These are phyloP conservation scores for Elsinoe arachidis DNA, from an alignment of 2,329 filamentous ascomycete species.

Conservation along the genomic window DNA sequence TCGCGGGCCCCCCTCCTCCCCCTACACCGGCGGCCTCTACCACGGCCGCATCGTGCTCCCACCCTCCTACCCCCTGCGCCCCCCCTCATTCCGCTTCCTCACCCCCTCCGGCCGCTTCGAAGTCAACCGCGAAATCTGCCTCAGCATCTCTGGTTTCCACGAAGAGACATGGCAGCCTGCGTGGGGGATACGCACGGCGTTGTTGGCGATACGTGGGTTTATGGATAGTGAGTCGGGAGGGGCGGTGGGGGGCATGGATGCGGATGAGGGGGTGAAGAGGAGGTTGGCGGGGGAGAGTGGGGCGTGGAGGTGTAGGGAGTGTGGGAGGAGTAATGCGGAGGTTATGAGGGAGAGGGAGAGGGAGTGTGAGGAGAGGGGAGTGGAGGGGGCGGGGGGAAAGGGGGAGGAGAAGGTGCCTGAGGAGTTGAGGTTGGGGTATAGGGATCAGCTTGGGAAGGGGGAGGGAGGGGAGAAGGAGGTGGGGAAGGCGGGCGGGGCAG, in stretches of 20 bases:
- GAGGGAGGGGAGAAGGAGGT: constrained; percentile 18
- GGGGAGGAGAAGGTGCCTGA: constrained; percentile 43
- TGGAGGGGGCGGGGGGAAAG: constrained; percentile 31
- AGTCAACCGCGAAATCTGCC: constrained; percentile 91
- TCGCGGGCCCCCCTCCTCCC: constrained; percentile 73
- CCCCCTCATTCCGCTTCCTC: constrained; percentile 89
- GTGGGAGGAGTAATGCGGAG: constrained; percentile 61
- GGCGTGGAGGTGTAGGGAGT: constrained; percentile 60
- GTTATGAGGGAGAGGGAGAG: constrained; percentile 65
- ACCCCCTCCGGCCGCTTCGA: constrained; percentile 91
- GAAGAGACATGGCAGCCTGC: constrained; percentile 98
- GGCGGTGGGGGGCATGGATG: constrained; percentile 83
- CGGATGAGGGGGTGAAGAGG: constrained; percentile 56
- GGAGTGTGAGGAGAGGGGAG: constrained; percentile 37
- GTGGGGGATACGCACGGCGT: constrained; percentile 87
- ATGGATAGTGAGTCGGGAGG: constrained; percentile 87
- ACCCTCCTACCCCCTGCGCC: constrained; percentile 79
- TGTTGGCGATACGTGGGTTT: constrained; percentile 71
- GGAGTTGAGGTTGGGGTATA: constrained; percentile 58
- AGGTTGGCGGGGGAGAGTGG: constrained; percentile 60
- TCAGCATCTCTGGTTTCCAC: constrained; percentile 88
- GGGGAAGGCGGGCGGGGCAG: neutral
- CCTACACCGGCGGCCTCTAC: constrained; percentile 76
- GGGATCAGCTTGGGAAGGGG: constrained; percentile 56
- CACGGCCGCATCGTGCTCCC: constrained; percentile 92